phyloP scores from a whole-genome alignment of 2,329 filamentous ascomycete species.

The Beauveria bassiana region DNA sequence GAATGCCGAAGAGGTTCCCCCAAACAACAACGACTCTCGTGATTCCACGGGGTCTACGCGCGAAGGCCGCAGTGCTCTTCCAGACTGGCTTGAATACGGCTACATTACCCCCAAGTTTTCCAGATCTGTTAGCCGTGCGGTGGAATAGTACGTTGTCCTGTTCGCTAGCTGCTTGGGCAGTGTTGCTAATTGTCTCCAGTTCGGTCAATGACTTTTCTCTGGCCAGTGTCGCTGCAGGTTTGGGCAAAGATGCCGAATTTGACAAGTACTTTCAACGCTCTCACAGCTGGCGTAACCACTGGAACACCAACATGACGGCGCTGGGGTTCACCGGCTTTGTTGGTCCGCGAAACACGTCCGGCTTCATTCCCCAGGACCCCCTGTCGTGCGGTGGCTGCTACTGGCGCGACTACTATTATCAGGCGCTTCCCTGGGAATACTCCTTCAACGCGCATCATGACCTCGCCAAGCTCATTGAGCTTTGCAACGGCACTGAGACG shows the following conservation, averaged over 20 bases:
- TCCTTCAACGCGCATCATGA: slow-evolving; percentile 64
- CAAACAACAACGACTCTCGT: slow-evolving; percentile 49
- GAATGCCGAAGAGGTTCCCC: slow-evolving; percentile 56
- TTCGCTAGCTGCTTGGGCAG: slow-evolving; percentile 4
- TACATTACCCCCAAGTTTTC: slow-evolving; percentile 57
- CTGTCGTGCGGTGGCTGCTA: slow-evolving; percentile 56
- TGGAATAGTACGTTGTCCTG: slow-evolving; percentile 46
- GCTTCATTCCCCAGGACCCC: slow-evolving; percentile 47
- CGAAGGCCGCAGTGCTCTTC: slow-evolving; percentile 59
- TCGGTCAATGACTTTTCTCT: slow-evolving; percentile 61
- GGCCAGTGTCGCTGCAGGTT: slow-evolving; percentile 54
- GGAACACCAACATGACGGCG: slow-evolving; percentile 51
- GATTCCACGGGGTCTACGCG: slow-evolving; percentile 55
- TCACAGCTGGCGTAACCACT: slow-evolving; percentile 65
- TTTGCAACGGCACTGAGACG: slow-evolving; percentile 44
- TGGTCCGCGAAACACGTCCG: slow-evolving; percentile 49
- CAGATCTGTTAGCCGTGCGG: slow-evolving; percentile 54
- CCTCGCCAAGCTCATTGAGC: slow-evolving; percentile 43
- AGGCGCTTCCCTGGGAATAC: slow-evolving; percentile 58
- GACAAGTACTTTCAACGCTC: slow-evolving; percentile 54
- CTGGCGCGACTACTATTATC: slow-evolving; percentile 53
- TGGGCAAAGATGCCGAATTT: slow-evolving; percentile 43
- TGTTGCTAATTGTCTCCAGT: slow-evolving; percentile 16
- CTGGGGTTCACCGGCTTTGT: slow-evolving; percentile 59
- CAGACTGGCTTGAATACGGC: slow-evolving; percentile 58